A percentile compares a stretch with the other conserved stretches of the same genome.
Conservation (phyloP, 139 green algal species). For the Asterochloris erici region DNA sequence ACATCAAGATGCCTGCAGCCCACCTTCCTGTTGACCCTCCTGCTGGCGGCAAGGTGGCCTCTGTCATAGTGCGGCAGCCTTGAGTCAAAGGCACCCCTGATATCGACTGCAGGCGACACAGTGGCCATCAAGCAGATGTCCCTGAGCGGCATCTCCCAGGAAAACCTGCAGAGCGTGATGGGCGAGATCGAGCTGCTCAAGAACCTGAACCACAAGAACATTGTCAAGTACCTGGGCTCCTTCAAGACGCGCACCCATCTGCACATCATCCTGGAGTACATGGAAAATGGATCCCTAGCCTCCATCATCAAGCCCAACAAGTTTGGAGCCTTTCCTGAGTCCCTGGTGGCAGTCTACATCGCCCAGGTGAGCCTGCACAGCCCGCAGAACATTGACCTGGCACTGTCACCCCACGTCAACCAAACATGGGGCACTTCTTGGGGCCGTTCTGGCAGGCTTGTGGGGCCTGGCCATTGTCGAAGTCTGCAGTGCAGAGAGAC, state of each 20-base stretch:
- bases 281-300: conserved; percentile 89
- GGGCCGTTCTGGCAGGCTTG: no score
- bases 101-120: conserved; percentile 28
- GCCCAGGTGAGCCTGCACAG: conserved; percentile 45
- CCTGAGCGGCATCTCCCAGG: conserved; percentile 58
- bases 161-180: conserved; percentile 70
- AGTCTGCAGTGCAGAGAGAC: no score
- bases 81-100: no score
- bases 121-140: conserved; percentile 96
- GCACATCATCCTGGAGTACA: conserved; percentile 97
- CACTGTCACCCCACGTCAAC: no score
- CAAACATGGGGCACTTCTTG: no score
- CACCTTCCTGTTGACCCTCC: no score
- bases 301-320: conserved; percentile 84
- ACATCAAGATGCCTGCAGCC: no score
- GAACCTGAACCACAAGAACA: conserved; percentile 93
- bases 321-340: conserved; percentile 89
- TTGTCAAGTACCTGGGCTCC: conserved; percentile 95
- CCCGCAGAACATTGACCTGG: background rate
- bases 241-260: conserved; percentile 88
- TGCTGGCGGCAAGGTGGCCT: no score
- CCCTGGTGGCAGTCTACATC: conserved; percentile 87
- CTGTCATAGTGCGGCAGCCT: no score
- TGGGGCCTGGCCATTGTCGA: no score
- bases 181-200: conserved; percentile 89